These are phyloP conservation scores for Xylaria sp. DNA, from an alignment of 2,329 filamentous ascomycete genomes.

Conservation along the genomic window DNA sequence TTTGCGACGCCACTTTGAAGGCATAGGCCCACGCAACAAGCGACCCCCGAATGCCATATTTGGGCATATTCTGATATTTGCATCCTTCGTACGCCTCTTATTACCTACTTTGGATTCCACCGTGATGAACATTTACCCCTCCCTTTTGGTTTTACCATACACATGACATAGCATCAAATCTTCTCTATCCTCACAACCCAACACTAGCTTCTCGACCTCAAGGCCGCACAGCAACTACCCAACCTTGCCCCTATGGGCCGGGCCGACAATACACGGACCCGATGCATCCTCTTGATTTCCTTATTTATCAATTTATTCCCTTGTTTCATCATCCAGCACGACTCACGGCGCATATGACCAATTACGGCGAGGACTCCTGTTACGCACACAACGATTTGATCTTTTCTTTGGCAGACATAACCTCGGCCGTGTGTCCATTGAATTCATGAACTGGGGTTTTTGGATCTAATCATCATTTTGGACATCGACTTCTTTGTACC, in stretches of 20 bases:
- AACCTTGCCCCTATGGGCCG: slow-evolving; percentile 1
- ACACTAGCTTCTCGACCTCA: background rate
- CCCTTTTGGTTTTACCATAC: slow-evolving; percentile 12
- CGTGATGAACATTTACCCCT: slow-evolving; percentile 8
- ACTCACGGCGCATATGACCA: slow-evolving; percentile 41
- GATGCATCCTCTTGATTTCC: slow-evolving; percentile 23
- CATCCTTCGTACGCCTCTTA: slow-evolving; percentile 10
- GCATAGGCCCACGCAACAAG: background rate
- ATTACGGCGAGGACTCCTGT: slow-evolving; percentile 37
- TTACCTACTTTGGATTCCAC: slow-evolving; percentile 13
- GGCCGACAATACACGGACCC: background rate
- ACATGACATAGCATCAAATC: slow-evolving; percentile 14
- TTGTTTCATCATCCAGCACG: slow-evolving; percentile 35
- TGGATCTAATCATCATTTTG: slow-evolving; percentile 29
- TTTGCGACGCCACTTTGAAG: background rate
- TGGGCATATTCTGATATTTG: slow-evolving; percentile 3
- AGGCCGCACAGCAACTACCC: background rate
- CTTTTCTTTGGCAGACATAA: slow-evolving; percentile 22
- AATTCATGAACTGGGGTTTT: slow-evolving; percentile 19
- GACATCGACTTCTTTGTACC: slow-evolving; percentile 17
- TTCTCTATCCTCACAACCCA: slow-evolving; percentile 2
- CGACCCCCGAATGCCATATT: background rate
- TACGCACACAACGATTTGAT: slow-evolving; percentile 31
- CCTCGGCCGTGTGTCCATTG: slow-evolving; percentile 17
- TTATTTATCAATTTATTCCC: slow-evolving; percentile 28